Base-by-base conservation (phyloP, 768 basidiomycete genomes). In the Macrolepiota dolichaula region DNA sequence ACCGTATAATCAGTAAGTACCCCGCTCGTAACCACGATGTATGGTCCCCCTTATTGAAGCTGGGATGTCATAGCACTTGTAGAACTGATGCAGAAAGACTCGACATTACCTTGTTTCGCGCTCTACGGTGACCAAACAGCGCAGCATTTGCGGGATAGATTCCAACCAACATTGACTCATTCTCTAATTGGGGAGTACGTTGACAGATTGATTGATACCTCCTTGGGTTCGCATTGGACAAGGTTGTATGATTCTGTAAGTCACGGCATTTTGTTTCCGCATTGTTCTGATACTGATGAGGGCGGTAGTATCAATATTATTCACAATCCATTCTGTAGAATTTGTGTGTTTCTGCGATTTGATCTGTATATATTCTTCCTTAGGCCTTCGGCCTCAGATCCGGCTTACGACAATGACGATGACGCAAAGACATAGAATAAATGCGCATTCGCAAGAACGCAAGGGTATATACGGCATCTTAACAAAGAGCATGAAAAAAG, bases 71-170 rank as follows among this genome's bases (percentile, higher is more conserved):
- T 35, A 77, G 77, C 77, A 1, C 81, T 98, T 67, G 95, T 98
- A 40, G 97, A 98, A 71, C 78, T 98, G 56, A 98, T 98, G 97
- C 96, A 98, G 74, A 96, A 94, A 81, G 95, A 96, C 70, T 97
- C 94, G 1, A 83, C 86, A 24, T 78, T 96, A 24, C 94, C 94
- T 19, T 97, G 97, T 73, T 99, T 99, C 69, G 81, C 85, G 38
- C 85, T 92, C 2, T 89, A 92, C 49, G 96, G 96, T 32, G 94
- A 95, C 56, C 91, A 96, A 70, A 98, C 96, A 13, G 90, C 94
- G 7, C 82, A 79, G 60, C 88, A 91, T 66, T 81, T 99, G 49
- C 85, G 94, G 51, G 97, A 98, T 47, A 88, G 97, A 12, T 97
- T 98, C 78, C 93, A 97, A 68, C 90, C 96, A 29, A 86, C 88